phyloP scores from a whole-genome alignment of 352 stramenopile species.

The Bremia lactucae region DNA sequence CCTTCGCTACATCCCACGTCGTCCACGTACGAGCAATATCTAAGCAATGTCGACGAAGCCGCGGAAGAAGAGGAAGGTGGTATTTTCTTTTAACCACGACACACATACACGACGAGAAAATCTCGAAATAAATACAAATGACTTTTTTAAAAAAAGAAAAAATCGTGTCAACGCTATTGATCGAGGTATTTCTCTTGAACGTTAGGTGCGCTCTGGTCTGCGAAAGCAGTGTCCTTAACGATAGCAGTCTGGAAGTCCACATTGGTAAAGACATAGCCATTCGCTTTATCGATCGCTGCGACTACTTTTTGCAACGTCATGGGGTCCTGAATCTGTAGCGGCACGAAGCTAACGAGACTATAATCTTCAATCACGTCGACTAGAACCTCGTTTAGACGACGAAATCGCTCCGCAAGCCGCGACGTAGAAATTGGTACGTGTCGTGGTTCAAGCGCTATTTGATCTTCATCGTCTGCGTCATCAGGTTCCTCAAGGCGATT shows the following conservation, averaged over 20 bases:
- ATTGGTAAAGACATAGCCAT: conserved; percentile 71
- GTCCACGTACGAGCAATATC: conserved; percentile 81
- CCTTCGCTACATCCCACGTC: conserved; percentile 48
- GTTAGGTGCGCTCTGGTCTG: conserved; percentile 40
- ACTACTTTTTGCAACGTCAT: conserved; percentile 52
- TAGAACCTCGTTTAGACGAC: conserved; percentile 73
- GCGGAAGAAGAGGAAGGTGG: conserved; percentile 65
- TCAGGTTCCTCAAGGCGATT: conserved; percentile 68
- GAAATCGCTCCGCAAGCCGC: conserved; percentile 41
- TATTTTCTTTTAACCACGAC: conserved; percentile 72
- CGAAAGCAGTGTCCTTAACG: conserved; percentile 61
- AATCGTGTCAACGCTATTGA: conserved; percentile 15
- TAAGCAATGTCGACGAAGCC: conserved; percentile 80
- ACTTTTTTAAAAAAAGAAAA: conserved; percentile 21
- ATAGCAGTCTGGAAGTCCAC: conserved; percentile 73
- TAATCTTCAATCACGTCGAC: conserved; percentile 84
- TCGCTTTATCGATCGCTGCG: conserved; percentile 75
- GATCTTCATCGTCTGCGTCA: conserved; percentile 33
- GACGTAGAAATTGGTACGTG: conserved; percentile 14
- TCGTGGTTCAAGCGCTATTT: conserved; percentile 24
- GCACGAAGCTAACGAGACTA: conserved; percentile 74
- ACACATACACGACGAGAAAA: conserved; percentile 5
- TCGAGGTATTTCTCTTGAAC: conserved; percentile 71
- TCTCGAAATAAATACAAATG: conserved; percentile 31
- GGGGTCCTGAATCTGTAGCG: conserved; percentile 71